Conservation (phyloP, 208 protist genomes). For the Crithidia brevicula region DNA sequence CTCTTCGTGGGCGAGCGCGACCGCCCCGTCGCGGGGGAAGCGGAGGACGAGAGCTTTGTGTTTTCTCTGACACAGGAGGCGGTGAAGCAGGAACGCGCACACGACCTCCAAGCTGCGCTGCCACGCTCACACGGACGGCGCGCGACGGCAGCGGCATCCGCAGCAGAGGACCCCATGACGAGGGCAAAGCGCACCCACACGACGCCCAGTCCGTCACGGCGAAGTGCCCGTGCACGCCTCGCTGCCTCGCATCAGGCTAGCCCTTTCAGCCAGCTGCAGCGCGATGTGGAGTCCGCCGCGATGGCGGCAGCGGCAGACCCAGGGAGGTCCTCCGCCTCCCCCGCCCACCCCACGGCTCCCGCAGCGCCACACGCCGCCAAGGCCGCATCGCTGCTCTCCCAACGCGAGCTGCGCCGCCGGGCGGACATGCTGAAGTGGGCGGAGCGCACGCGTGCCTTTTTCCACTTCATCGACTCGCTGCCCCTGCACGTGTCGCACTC, state of each 20-base stretch:
- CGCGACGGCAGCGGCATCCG: not conserved
- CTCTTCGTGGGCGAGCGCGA: conserved; percentile 21
- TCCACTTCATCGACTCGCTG: conserved; percentile 66
- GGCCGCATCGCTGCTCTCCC: conserved; percentile 10
- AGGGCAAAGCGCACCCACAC: not conserved
- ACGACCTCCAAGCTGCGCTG: conserved; percentile 18
- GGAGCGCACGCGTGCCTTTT: conserved; percentile 54
- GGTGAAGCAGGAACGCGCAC: conserved; percentile 23
- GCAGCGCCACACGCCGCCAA: not conserved
- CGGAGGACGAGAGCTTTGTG: conserved; percentile 3
- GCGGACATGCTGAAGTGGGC: conserved; percentile 53
- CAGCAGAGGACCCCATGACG: conserved; percentile 1
- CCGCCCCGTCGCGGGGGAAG: no score
- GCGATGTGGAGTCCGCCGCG: conserved; percentile 15
- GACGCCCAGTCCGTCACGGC: conserved; percentile 7
- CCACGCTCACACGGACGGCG: conserved; percentile 14
- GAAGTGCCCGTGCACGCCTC: not conserved
- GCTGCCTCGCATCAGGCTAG: conserved; percentile 17
- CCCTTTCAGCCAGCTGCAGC: conserved; percentile 39
- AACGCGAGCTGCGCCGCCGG: conserved; percentile 29
- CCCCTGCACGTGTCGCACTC: conserved; percentile 45
- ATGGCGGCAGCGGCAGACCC: not conserved
- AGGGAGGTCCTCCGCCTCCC: not conserved
- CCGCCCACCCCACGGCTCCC: not conserved
- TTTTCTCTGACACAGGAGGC: conserved; percentile 46